Base-by-base conservation (phyloP, 768 basidiomycete genomes). In the Hericium erinaceus region DNA sequence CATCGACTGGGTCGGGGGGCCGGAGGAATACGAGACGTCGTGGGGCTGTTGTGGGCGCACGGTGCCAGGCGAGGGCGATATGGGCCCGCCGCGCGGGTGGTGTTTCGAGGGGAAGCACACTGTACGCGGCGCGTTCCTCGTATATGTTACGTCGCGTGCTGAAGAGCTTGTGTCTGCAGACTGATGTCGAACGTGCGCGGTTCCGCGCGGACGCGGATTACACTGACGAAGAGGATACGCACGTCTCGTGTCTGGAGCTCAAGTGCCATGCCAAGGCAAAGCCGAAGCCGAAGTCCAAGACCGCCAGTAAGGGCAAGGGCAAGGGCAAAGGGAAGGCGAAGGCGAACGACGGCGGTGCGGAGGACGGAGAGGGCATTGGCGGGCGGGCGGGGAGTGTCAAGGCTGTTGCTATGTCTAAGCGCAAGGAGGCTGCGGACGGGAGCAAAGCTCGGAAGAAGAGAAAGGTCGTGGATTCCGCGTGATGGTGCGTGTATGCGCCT, bases 81-180 rank as follows among this genome's bases (percentile, higher is more conserved):
- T 85, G 73, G 89, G 89, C 0, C 89, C 89, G 1, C 89, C 89
- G 1, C 87, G 89, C 66, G 89, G 89, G 1, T 92, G 87, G 87
- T 92, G 89, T 65, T 91, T 89, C 64, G 88, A 91, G 67, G 89
- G 89, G 3, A 80, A 77, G 68, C 89, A 92, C 67, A 90, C 89
- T 7, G 84, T 84, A 54, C 9, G 9, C 78, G 46, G 12, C 10
- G 18, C 53, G 8, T 16, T 9, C 52, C 8, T 33, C 1, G 6
- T 33, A 33, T 10, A 33, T 33, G 5, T 33, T 9, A 33, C 8
- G 7, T 2, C 9, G 37, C 57, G 33, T 24, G 2, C 46, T 16
- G 9, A 13, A 39, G 22, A 12, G 33, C 33, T 8, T 55, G 54
- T 22, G 48, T 48, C n/a, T 52, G 39, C 59, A 90, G 88, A 85